Percentiles rank a stretch among this genome's conserved stretches.
These are phyloP conservation scores for Teunomyces kruisii DNA, from an alignment of 805 yeast genomes.

Conservation along the genomic window DNA sequence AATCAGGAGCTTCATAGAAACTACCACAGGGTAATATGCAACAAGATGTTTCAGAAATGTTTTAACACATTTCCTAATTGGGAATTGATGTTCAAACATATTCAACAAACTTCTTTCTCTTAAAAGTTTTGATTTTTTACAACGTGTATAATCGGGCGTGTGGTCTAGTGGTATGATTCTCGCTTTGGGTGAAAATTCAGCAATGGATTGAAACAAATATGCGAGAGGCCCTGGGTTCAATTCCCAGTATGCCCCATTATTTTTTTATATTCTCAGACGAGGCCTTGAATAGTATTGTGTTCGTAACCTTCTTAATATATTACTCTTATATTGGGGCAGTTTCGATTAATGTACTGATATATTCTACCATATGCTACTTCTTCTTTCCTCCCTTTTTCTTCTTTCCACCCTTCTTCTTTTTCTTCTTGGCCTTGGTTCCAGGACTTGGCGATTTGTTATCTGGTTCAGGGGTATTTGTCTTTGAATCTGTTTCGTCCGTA, in stretches of 20 bases:
- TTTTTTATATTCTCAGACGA: conserved; percentile 2
- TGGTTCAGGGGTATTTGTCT: conserved; percentile 1
- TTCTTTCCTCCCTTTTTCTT: conserved; percentile 6
- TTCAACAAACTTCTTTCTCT: no score
- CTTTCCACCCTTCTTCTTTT: conserved; percentile 4
- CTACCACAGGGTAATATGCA: no score
- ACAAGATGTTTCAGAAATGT: no score
- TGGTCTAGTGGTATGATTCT: conserved; percentile 28
- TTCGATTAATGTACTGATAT: neutral
- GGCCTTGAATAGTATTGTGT: no score
- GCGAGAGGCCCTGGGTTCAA: conserved; percentile 67
- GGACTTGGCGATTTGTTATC: neutral
- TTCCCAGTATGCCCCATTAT: conserved; percentile 49
- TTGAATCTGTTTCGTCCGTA: neutral
- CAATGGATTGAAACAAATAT: conserved; percentile 16
- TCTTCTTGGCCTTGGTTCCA: neutral
- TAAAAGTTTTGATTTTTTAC: neutral
- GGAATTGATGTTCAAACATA: no score
- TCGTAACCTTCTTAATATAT: no score
- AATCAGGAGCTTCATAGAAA: no score
- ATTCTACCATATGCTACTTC: conserved; percentile 3
- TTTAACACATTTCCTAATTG: no score
- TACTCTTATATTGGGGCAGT: neutral
- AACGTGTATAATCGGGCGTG: conserved; percentile 16
- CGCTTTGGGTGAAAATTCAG: conserved; percentile 17